Percentiles rank a stretch among this genome's conserved stretches.
phyloP scores from a whole-genome alignment of 2,329 filamentous ascomycete genomes.

The Akanthomyces muscarius region DNA sequence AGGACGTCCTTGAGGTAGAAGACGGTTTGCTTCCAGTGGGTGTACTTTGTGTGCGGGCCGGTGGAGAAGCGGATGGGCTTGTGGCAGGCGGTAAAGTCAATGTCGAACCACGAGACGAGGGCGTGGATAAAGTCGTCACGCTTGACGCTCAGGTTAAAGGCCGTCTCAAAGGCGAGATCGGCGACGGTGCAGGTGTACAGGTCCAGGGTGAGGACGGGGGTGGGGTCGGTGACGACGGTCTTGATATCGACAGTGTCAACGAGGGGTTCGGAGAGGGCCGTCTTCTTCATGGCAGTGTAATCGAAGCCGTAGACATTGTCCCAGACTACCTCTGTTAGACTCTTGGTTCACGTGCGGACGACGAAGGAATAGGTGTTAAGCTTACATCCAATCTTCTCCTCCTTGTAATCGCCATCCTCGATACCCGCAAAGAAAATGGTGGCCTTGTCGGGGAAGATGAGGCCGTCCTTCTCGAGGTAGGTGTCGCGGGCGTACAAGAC shows the following conservation, averaged over 20 bases:
- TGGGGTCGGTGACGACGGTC: slow-evolving; percentile 90
- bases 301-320: slow-evolving; percentile 99
- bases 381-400: slow-evolving; percentile 99
- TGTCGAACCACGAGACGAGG: slow-evolving; percentile 97
- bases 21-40: slow-evolving; percentile 99
- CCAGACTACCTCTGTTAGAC: slow-evolving; percentile 66
- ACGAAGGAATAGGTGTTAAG: not conserved
- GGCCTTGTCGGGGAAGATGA: slow-evolving; percentile 99
- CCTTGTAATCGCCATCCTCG: slow-evolving; percentile 98
- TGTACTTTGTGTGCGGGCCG: slow-evolving; percentile 97
- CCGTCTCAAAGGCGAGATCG: slow-evolving; percentile 78
- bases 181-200: slow-evolving; percentile 82
- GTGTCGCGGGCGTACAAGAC: slow-evolving; percentile 93
- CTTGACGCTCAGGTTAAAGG: slow-evolving; percentile 71
- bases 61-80: slow-evolving; percentile 97
- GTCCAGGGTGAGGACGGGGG: slow-evolving; percentile 79
- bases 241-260: slow-evolving; percentile 98
- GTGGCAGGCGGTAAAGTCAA: slow-evolving; percentile 97
- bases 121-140: slow-evolving; percentile 95
- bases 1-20: slow-evolving; percentile 95
- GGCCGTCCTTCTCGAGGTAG: slow-evolving; percentile 79
- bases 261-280: slow-evolving; percentile 89
- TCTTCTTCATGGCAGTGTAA: slow-evolving; percentile 89
- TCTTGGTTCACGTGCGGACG: not conserved
- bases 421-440: slow-evolving; percentile 96